Evolutionary conservation across 2,329 filamentous ascomycete genomes (phyloP), one percentile per base, ranked within the genome.

Genomic region (Penicillium vulpinum): DNA sequence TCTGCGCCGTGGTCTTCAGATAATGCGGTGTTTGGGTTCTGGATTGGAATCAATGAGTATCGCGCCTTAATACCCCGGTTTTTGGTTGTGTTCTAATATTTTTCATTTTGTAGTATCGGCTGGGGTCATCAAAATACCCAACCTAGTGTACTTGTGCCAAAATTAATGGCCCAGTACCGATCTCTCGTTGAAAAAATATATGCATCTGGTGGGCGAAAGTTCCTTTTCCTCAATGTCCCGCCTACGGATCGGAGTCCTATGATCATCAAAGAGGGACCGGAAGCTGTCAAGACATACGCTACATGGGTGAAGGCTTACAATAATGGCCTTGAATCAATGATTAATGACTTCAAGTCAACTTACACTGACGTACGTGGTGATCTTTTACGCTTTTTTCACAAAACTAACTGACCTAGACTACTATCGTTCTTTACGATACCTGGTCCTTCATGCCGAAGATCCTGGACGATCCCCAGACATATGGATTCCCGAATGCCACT

Each of bases 201-300:
- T 60, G 67, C 72, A 2, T 73, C 76, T 2, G 85, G 85, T 0
- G 79, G 79, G 2, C 74, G 85, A 4, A 85, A 85, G 53, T 88
- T 88, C 58, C 76, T 81, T 2, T 78, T 88, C 51, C 59, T 88
- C 33, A 85, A 80, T 50, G 83, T 86, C 0, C 85, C 86, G 3
- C 83, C 81, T 1, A 66, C 64, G 0, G 63, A 64, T 16, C 64
- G 68, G 10, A 67, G 61, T 36, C 70, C 70, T n/a, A 51, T 61
- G 2, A 65, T 70, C n/a, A 31, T 65, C 2, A 54, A 59, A 1
- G 57, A 67, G 44, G 68, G 68, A 0, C 24, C 61, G 4, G 58
- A 57, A 5, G 63, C 59, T 1, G 61, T 66, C 2, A 41, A 57
- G 26, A 38, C 55, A 28, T 63, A 65, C 41, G 66, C 63, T 1